These are phyloP conservation scores for Aspergillus tanneri DNA, from an alignment of 2,329 filamentous ascomycete genomes.

Conservation along the genomic window DNA sequence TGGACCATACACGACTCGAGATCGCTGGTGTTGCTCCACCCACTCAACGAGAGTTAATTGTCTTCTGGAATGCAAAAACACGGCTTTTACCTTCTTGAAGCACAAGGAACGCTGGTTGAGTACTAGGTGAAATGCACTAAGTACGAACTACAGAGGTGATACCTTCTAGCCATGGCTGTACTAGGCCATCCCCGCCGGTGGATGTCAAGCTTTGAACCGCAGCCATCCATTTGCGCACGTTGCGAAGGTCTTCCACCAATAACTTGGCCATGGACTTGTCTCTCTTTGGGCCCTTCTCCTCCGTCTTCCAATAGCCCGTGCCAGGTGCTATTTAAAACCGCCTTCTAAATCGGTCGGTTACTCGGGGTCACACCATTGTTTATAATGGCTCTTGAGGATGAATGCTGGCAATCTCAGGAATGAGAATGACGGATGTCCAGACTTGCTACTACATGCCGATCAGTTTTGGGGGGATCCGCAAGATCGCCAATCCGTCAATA, in stretches of 20 bases:
- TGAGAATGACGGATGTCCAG: conserved; percentile 14
- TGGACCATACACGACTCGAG: no score
- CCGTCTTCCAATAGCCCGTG: neutral
- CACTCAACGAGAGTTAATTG: no score
- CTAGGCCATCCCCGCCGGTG: conserved; percentile 7
- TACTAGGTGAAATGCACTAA: no score
- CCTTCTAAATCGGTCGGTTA: neutral
- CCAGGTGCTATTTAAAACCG: neutral
- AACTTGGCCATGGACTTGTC: neutral
- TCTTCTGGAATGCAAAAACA: no score
- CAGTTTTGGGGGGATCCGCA: conserved; percentile 20
- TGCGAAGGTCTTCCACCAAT: conserved; percentile 13
- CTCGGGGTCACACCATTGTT: conserved; percentile 6
- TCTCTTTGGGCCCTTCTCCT: neutral
- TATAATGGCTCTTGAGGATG: conserved; percentile 9
- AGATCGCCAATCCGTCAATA: conserved; percentile 16
- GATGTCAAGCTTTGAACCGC: conserved; percentile 13
- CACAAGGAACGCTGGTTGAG: no score
- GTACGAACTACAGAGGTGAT: neutral
- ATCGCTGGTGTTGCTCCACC: no score
- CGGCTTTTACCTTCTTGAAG: no score
- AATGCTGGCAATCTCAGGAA: conserved; percentile 5
- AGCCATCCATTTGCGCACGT: conserved; percentile 27
- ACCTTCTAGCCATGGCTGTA: neutral
- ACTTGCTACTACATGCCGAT: conserved; percentile 14